phyloP scores from a whole-genome alignment of 441 rosid genomes.

The Eruca vesicaria region DNA sequence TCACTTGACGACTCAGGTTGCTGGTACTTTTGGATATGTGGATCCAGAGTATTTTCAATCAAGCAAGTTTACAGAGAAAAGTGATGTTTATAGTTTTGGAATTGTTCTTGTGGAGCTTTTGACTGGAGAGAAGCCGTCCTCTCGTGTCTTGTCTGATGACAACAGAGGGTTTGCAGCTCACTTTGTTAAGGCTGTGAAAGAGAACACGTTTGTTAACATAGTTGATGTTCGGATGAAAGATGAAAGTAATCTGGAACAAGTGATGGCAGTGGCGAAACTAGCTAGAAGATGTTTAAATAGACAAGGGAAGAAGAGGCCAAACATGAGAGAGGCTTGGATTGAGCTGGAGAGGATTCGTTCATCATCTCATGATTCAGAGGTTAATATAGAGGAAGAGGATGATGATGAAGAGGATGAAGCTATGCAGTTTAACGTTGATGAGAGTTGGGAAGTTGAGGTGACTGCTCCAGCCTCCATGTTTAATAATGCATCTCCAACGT shows the following conservation, averaged over 20 bases:
- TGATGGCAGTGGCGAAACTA: constrained; percentile 32
- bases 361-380: constrained; percentile 10
- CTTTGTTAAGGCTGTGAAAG: constrained; percentile 23
- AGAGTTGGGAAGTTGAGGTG: constrained; percentile 18
- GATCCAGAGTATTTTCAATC: constrained; percentile 40
- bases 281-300: constrained; percentile 34
- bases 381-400: constrained; percentile 2
- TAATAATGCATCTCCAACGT: not conserved
- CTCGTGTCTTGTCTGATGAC: constrained; percentile 10
- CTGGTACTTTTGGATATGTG: constrained; percentile 37
- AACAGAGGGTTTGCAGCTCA: constrained; percentile 30
- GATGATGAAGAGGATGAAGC: constrained; percentile 10
- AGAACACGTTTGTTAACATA: constrained; percentile 19
- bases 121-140: constrained; percentile 21
- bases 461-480: constrained; percentile 29
- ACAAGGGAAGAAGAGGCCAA: constrained; percentile 39
- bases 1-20: constrained; percentile 35
- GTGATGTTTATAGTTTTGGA: constrained; percentile 31
- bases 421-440: constrained; percentile 16
- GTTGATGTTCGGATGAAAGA: constrained; percentile 29
- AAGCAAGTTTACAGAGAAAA: constrained; percentile 29
- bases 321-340: constrained; percentile 37
- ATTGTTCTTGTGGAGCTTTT: constrained; percentile 29
- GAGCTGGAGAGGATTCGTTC: constrained; percentile 34
- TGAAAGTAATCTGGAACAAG: constrained; percentile 34